phyloP scores from a whole-genome alignment of 139 green algal genomes.

The Deuterostichococcus epilithicus region DNA sequence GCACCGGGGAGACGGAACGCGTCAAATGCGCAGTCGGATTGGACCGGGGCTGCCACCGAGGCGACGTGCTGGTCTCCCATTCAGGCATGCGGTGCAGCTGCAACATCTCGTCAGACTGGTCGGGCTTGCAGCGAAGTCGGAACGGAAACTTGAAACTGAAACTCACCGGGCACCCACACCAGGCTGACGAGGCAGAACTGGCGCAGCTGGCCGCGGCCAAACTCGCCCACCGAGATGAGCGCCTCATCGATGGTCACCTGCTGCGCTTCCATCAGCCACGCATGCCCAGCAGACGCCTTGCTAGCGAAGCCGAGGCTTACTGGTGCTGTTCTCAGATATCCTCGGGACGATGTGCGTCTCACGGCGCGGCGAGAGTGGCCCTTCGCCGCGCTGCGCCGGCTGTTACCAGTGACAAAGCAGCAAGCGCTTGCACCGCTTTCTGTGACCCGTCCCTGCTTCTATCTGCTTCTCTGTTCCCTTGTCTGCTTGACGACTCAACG shows the following conservation, averaged over 20 bases:
- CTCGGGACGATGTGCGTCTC: too few relatives aligned
- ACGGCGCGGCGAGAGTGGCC: too few relatives aligned
- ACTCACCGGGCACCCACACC: too few relatives aligned
- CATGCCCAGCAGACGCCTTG: neutral
- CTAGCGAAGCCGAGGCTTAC: too few relatives aligned
- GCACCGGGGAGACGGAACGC: conserved; percentile 11
- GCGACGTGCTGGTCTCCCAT: neutral
- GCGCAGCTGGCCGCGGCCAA: conserved; percentile 22
- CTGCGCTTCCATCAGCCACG: neutral
- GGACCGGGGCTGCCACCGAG: neutral
- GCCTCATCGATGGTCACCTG: conserved; percentile 30
- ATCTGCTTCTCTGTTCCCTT: too few relatives aligned
- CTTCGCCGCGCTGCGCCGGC: too few relatives aligned
- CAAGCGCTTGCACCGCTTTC: too few relatives aligned
- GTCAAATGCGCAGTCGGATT: neutral
- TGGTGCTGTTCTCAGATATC: too few relatives aligned
- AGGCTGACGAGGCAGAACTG: conserved; percentile 23
- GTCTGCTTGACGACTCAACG: too few relatives aligned
- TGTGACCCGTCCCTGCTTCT: too few relatives aligned
- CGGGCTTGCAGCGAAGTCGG: neutral
- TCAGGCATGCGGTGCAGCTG: neutral
- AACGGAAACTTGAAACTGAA: too few relatives aligned
- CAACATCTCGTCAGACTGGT: neutral
- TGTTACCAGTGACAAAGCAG: too few relatives aligned
- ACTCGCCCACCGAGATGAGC: conserved; percentile 25